phyloP scores from a whole-genome alignment of 202 grass and related monocot species.

The Miscanthus sacchariflorus region DNA sequence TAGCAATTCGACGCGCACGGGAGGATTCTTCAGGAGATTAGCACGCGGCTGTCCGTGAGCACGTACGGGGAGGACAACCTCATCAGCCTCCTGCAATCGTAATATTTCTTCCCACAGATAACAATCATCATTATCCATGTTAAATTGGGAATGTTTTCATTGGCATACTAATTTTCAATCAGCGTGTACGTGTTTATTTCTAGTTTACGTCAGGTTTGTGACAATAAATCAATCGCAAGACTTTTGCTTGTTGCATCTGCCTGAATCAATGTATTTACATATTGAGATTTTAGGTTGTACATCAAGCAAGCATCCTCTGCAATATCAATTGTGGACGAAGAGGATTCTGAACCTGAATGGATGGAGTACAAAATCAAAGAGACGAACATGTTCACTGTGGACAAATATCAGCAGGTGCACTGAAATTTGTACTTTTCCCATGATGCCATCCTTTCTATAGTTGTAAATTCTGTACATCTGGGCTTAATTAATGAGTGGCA shows the following conservation, averaged over 20 bases:
- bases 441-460: neutral
- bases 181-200: neutral
- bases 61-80: constrained; percentile 87
- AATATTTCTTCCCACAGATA: neutral
- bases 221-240: neutral
- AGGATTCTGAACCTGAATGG: constrained; percentile 88
- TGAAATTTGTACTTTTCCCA: constrained; percentile 27
- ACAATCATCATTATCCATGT: neutral
- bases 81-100: constrained; percentile 96
- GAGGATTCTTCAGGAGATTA: constrained; percentile 68
- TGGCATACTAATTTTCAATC: neutral
- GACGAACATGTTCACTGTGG: constrained; percentile 92
- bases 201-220: neutral
- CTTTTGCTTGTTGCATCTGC: neutral
- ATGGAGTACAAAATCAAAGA: constrained; percentile 98
- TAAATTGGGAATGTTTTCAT: constrained; percentile 9
- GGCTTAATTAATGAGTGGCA: constrained; percentile 33
- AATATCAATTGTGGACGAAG: constrained; percentile 67
- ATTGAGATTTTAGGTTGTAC: constrained; percentile 64
- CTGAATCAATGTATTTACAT: neutral
- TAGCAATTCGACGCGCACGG: constrained; percentile 94
- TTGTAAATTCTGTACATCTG: neutral
- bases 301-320: constrained; percentile 82
- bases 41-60: constrained; percentile 77
- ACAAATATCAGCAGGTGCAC: constrained; percentile 96